Evolutionary conservation across 2,329 filamentous ascomycete genomes (phyloP), one percentile per base, ranked within the genome.

Genomic region (Apiospora malaysiana): DNA sequence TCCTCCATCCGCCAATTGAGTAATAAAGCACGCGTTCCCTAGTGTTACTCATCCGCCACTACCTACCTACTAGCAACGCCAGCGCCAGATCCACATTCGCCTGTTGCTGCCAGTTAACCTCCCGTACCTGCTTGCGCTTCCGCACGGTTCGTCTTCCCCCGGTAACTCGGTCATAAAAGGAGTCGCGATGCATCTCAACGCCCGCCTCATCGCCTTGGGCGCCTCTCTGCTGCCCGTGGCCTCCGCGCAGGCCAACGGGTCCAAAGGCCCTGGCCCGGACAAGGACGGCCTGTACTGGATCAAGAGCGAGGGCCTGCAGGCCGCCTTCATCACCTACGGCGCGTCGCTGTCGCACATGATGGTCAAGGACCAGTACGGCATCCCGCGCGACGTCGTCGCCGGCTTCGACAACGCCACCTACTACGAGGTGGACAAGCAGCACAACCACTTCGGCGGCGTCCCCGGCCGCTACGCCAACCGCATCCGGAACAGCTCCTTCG

Each of bases 381-480:
- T 92, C 59, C 85, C 89, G 78, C 88, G 92, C 71, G 93, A 95
- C 78, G 84, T 95, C 68, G 89, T 95, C 0, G 86, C 88, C 66
- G 93, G 93, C 66, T 94, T 90, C 76, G 93, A 95, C 82, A 94
- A 94, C 78, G 92, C 92, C 65, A 89, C 84, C 69, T 90, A 92
- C 82, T 95, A 94, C 82, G 82, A 80, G 71, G 79, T 89, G 67
- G 91, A 93, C 80, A 81, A 81, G 71, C 83, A 87, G 72, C 92
- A 94, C 79, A 90, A 88, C 68, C 92, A 94, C 84, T 90, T 92
- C 74, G 93, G 92, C 71, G 85, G 90, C 76, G 89, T 95, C 0
- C 92, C 92, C 0, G 92, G 92, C 66, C 90, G 93, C 70, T 95
- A 95, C 79, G 93, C 93, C 71, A 95, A 95, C 81, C 90, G 93